Conservation (phyloP, 164 flowering plant species). For the Piper longum region DNA sequence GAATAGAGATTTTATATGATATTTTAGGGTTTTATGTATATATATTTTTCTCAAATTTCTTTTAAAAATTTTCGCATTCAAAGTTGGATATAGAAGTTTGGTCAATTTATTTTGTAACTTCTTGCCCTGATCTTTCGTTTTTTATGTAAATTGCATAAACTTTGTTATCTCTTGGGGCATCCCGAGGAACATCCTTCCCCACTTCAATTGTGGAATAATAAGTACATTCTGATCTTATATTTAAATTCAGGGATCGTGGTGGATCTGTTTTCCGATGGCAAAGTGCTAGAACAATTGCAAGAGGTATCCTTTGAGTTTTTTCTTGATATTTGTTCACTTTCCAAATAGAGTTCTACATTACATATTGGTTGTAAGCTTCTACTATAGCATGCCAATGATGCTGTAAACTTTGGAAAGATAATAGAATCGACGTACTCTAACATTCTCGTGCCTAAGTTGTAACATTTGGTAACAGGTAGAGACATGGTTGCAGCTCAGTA, state of each 20-base stretch:
- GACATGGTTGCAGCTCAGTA: conserved; percentile 50
- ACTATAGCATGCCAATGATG: neutral
- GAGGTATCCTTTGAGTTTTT: conserved; percentile 22
- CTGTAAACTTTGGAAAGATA: too few relatives aligned
- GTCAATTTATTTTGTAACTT: too few relatives aligned
- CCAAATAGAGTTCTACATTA: neutral
- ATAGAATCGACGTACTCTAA: too few relatives aligned
- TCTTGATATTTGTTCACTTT: neutral
- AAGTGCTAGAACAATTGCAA: conserved; percentile 48
- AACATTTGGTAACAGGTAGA: conserved; percentile 7
- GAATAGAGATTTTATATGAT: too few relatives aligned
- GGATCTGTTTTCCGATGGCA: conserved; percentile 66
- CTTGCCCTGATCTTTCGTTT: too few relatives aligned
- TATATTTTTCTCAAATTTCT: too few relatives aligned
- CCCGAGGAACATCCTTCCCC: neutral
- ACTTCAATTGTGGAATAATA: neutral
- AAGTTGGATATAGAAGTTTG: too few relatives aligned
- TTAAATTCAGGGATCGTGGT: conserved; percentile 52
- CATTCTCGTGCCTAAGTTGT: too few relatives aligned
- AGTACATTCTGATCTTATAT: neutral
- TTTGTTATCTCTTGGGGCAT: too few relatives aligned
- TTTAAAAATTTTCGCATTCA: too few relatives aligned
- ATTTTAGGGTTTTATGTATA: too few relatives aligned
- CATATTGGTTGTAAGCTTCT: neutral
- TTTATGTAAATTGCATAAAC: too few relatives aligned